Conservation (phyloP, 2,329 filamentous ascomycete genomes). For the Penicillium sp. region DNA sequence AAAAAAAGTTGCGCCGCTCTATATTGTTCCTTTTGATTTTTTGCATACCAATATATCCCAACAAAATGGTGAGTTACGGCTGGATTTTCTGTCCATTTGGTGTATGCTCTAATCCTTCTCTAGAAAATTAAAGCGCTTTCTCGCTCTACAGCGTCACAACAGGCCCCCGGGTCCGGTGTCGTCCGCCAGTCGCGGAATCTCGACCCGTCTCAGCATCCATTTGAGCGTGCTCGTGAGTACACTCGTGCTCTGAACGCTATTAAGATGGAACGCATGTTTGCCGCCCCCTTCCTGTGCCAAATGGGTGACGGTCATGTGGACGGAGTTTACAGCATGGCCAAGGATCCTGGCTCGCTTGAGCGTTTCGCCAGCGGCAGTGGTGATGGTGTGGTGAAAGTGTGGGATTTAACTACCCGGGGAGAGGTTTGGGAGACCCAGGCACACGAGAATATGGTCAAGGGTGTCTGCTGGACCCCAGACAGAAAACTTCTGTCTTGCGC, state of each 20-base stretch:
- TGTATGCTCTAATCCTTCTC: conserved; percentile 12
- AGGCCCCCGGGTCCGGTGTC: conserved; percentile 51
- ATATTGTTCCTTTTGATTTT: conserved; percentile 8
- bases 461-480: conserved; percentile 84
- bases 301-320: conserved; percentile 91
- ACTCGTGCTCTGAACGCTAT: conserved; percentile 79
- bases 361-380: conserved; percentile 82
- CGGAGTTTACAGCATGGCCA: conserved; percentile 80
- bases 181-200: conserved; percentile 58
- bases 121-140: conserved; percentile 63
- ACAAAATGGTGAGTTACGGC: conserved; percentile 35
- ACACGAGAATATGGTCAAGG: conserved; percentile 93
- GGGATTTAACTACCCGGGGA: conserved; percentile 75
- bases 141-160: conserved; percentile 51
- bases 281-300: conserved; percentile 80
- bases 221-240: conserved; percentile 87
- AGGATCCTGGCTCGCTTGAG: conserved; percentile 75
- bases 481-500: conserved; percentile 85
- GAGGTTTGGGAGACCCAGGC: conserved; percentile 79
- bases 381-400: conserved; percentile 92
- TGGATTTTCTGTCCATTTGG: background rate
- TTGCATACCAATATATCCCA: conserved; percentile 14
- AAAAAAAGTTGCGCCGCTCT: conserved; percentile 36
- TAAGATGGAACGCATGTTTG: conserved; percentile 92
- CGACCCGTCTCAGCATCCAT: conserved; percentile 85